Base-by-base conservation (phyloP, 2,329 filamentous ascomycete genomes). In the Kalmusia sp. region DNA sequence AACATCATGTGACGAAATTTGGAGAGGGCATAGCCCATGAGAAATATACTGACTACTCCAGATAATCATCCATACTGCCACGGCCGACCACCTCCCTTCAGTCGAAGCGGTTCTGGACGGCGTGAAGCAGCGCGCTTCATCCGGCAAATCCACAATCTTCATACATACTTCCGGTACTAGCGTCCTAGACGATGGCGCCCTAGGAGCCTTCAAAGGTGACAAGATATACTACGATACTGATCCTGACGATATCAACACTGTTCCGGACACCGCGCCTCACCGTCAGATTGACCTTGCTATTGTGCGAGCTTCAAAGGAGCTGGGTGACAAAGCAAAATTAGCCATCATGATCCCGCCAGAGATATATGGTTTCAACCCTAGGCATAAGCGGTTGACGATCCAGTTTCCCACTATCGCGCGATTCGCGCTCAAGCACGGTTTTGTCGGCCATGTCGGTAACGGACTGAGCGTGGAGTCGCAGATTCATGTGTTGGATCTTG, bases 121-220 rank as follows among this genome's bases (percentile, higher is more conserved):
- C 6, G 62, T 82, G 45, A 58, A 71, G 41, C 58, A 74, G 48
- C 73, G 78, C 6, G 72, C 77, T 1, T 56, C 65, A 1, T 58
- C 73, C 9, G 70, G 69, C 9, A 70, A 75, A 24, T 52, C 52
- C 21, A 79, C 77, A 24, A 54, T 79, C 54, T 83, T 75, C 69
- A 80, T 82, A 51, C 80, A 82, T 60, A 82, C 80, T 3, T 77
- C 74, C 6, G 80, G 79, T 4, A 76, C 76, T 6, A 72, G 69
- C 8, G 67, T 79, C 6, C 57, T 81, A 3, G 69, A 66, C 46
- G 79, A 81, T 54, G 63, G 63, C 9, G 55, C 73, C 1, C 52
- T 65, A 12, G 46, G 51, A 5, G 12, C 71, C 54, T 45, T 45
- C 39, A 73, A 73, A 33, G 63, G 63, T 40, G 69, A 76, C 34